Conservation (phyloP, 345 rosid species). For the Populus nigra region DNA sequence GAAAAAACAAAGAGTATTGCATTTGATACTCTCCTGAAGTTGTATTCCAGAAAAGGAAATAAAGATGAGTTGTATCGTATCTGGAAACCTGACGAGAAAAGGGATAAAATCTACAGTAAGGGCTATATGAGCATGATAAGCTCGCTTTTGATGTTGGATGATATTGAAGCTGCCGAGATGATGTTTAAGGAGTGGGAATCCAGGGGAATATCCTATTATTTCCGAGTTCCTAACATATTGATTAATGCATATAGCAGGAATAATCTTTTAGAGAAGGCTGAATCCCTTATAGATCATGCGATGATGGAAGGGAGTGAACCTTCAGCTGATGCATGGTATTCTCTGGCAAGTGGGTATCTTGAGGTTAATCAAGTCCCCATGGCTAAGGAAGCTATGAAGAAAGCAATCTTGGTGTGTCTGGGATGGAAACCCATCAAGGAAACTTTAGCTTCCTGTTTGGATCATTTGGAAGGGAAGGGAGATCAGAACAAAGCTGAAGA, state of each 20-base stretch:
- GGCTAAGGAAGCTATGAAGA: constrained; percentile 2
- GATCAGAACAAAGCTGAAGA: constrained; percentile 15
- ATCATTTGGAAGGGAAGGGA: constrained; percentile 21
- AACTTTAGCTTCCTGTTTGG: constrained; percentile 21
- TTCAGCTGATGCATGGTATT: not conserved
- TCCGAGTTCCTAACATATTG: not conserved
- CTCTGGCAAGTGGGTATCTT: not conserved
- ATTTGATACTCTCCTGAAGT: not conserved
- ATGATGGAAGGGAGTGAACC: not conserved
- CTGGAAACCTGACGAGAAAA: not conserved
- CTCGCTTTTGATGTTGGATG: not conserved
- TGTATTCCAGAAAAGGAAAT: not conserved
- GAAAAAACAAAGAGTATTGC: not conserved
- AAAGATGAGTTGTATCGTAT: not conserved
- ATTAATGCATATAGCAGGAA: not conserved
- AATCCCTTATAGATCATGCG: not conserved
- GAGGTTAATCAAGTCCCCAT: not conserved
- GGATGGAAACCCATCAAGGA: constrained; percentile 15
- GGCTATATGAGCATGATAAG: not conserved
- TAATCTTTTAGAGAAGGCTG: not conserved
- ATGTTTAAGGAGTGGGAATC: constrained; percentile 17
- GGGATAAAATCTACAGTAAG: not conserved
- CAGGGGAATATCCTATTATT: not conserved
- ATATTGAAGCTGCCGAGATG: not conserved
- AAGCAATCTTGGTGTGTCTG: not conserved